These are phyloP conservation scores for Buxus sempervirens DNA, from an alignment of 164 flowering plant genomes.

Conservation along the genomic window DNA sequence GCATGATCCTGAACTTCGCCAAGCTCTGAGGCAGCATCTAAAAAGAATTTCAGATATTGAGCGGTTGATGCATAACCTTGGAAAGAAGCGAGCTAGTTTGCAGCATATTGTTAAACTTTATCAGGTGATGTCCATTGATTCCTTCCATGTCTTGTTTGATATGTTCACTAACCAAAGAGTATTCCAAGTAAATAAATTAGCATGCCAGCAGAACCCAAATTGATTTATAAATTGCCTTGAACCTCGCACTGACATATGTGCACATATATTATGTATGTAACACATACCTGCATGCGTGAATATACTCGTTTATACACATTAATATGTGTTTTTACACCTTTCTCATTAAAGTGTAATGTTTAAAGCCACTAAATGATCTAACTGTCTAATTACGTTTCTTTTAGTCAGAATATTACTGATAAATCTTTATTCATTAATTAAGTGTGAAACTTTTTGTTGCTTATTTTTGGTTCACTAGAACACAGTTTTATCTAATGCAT, in stretches of 20 bases:
- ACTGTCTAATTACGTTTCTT: no score
- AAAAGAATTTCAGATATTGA: slow-evolving; percentile 90
- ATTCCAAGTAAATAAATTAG: not conserved
- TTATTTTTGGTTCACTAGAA: not conserved
- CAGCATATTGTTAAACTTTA: slow-evolving; percentile 88
- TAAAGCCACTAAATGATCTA: no score
- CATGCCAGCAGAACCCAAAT: not conserved
- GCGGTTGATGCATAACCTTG: slow-evolving; percentile 59
- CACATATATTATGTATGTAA: no score
- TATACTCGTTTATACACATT: no score
- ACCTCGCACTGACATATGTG: no score
- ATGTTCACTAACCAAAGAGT: not conserved
- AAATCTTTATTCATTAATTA: no score
- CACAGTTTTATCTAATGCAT: not conserved
- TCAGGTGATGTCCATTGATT: slow-evolving; percentile 49
- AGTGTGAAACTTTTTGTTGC: not conserved
- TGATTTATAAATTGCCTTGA: no score
- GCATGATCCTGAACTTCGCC: slow-evolving; percentile 87
- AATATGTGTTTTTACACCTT: no score
- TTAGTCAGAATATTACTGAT: no score
- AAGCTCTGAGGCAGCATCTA: slow-evolving; percentile 85
- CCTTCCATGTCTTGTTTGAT: not conserved
- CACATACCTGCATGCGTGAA: no score
- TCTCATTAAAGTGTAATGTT: no score
- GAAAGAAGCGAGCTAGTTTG: slow-evolving; percentile 69